These are phyloP conservation scores for Dentipellis sp. DNA, from an alignment of 768 basidiomycete species.

Conservation along the genomic window DNA sequence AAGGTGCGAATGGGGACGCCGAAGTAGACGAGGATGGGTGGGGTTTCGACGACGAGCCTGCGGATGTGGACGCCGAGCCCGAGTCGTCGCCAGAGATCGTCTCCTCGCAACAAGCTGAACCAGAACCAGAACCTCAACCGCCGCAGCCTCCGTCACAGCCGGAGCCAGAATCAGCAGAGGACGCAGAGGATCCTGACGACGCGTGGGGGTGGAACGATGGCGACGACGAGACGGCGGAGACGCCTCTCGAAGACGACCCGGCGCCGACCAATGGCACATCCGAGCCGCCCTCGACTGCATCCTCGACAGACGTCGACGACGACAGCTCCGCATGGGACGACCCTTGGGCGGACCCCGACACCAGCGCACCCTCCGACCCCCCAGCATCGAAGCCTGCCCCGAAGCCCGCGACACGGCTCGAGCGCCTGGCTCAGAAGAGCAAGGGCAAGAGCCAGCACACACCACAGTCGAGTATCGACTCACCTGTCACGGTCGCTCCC, in stretches of 20 bases:
- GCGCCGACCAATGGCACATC: conserved; percentile 21
- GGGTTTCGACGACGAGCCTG: conserved; percentile 31
- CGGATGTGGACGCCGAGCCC: conserved; percentile 34
- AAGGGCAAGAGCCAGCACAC: conserved; percentile 33
- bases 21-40: conserved; percentile 24
- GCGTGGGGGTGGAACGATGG: conserved; percentile 78
- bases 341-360: conserved; percentile 49
- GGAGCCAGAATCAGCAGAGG: conserved; percentile 17
- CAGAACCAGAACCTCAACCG: conserved; percentile 3
- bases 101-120: not conserved
- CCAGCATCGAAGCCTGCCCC: conserved; percentile 21
- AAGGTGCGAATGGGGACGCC: conserved; percentile 5
- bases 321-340: conserved; percentile 55
- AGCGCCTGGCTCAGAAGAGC: conserved; percentile 46
- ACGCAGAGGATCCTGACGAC: conserved; percentile 34
- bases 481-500: conserved; percentile 15
- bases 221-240: conserved; percentile 17
- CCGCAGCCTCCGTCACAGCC: not conserved
- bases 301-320: conserved; percentile 1
- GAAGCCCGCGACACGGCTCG: conserved; percentile 49
- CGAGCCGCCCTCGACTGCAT: not conserved
- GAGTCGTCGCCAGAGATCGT: conserved; percentile 1
- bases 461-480: conserved; percentile 5
- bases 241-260: conserved; percentile 6
- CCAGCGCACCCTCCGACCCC: conserved; percentile 10